These are phyloP conservation scores for Citrus medica DNA, from an alignment of 345 rosid species.

Conservation along the genomic window DNA sequence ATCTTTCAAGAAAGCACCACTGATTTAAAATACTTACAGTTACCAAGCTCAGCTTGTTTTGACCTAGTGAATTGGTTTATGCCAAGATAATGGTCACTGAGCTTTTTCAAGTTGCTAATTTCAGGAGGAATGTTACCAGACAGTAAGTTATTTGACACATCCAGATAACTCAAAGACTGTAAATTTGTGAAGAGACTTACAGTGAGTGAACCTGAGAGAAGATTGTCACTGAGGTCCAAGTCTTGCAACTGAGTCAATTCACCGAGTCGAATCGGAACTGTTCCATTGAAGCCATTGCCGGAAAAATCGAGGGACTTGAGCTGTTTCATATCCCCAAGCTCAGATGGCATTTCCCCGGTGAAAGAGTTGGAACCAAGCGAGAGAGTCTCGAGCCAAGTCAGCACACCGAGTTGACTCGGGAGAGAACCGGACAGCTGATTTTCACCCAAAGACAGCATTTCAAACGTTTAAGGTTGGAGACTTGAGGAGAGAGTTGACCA, in stretches of 20 bases:
- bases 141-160: conserved; percentile 69
- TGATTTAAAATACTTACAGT: conserved; percentile 54
- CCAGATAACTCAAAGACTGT: conserved; percentile 45
- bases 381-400: conserved; percentile 43
- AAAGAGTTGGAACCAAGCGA: conserved; percentile 43
- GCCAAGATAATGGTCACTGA: no score
- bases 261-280: conserved; percentile 42
- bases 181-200: conserved; percentile 39
- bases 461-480: no score
- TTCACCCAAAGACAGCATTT: background rate
- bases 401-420: conserved; percentile 33
- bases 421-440: conserved; percentile 44
- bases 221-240: no score
- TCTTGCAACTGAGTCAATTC: conserved; percentile 12
- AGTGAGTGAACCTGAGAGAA: conserved; percentile 60
- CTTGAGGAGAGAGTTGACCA: no score
- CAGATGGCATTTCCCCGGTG: conserved; percentile 52
- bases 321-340: conserved; percentile 34
- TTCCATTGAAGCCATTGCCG: conserved; percentile 40
- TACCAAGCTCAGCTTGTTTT: conserved; percentile 56
- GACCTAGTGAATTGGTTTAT: conserved; percentile 59
- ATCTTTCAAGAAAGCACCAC: conserved; percentile 51
- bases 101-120: conserved; percentile 52
- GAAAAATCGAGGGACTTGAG: conserved; percentile 67
- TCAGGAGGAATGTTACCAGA: conserved; percentile 56